Conservation (phyloP, 257 asterid species). For the Linaria vulgaris region DNA sequence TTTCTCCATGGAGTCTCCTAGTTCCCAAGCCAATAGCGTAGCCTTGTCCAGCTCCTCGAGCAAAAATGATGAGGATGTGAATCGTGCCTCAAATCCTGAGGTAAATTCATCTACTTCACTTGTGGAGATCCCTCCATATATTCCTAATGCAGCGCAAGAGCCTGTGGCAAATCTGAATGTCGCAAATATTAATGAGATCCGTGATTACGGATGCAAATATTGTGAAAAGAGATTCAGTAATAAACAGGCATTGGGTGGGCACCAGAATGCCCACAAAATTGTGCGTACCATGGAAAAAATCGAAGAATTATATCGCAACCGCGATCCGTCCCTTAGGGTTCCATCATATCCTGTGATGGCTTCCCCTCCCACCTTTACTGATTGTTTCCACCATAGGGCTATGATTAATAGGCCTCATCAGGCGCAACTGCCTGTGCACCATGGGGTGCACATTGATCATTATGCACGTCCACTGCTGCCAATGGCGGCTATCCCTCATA, state of each 20-base stretch:
- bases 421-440: too few species aligned
- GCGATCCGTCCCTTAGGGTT: background rate
- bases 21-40: background rate
- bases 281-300: constrained; percentile 33
- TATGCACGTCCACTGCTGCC: too few species aligned
- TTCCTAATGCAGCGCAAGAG: background rate
- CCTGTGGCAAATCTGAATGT: background rate
- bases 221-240: constrained; percentile 30
- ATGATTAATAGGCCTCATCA: too few species aligned
- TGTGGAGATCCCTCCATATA: too few species aligned
- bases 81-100: too few species aligned
- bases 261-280: constrained; percentile 39
- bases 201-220: constrained; percentile 31
- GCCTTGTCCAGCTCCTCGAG: background rate
- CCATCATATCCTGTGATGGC: background rate
- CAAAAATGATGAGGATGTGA: background rate
- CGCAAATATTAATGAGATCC: background rate
- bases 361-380: background rate
- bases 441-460: too few species aligned
- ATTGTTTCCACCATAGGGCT: too few species aligned
- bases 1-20: too few species aligned
- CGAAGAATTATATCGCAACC: background rate
- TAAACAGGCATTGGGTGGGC: constrained; percentile 47
- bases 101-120: too few species aligned
- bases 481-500: too few species aligned